A percentile compares a stretch with the other conserved stretches of the same genome.
Conservation (phyloP, 306 rosid species). For the Dryas alaskensis region DNA sequence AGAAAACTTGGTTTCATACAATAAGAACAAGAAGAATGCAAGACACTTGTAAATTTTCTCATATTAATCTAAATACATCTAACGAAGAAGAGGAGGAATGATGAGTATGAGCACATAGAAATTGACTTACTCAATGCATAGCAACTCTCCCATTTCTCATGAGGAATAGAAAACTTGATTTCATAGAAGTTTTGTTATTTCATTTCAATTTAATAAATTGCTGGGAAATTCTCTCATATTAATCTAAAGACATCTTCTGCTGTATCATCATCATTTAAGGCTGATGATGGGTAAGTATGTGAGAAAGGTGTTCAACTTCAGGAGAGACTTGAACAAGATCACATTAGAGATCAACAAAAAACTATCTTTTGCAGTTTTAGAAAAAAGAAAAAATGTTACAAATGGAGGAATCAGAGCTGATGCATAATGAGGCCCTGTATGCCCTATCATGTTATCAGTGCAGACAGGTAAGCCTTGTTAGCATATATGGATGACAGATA, state of each 20-base stretch:
- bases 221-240: no score
- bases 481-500: background rate
- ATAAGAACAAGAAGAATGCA: no score
- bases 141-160: no score
- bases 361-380: background rate
- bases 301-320: background rate
- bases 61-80: background rate
- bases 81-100: background rate
- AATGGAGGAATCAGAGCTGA: background rate
- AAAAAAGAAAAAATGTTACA: background rate
- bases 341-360: background rate
- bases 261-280: background rate
- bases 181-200: no score
- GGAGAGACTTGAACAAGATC: background rate
- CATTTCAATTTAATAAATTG: no score
- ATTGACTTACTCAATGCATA: background rate
- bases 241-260: background rate
- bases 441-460: background rate
- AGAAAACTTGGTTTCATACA: no score
- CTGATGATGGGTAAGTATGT: background rate
- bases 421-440: background rate
- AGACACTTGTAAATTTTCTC: no score
- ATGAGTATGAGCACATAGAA: background rate
- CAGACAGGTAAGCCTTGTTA: background rate
- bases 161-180: no score